Base-by-base conservation (phyloP, 306 rosid species). In the Amphicarpaea edgeworthii region DNA sequence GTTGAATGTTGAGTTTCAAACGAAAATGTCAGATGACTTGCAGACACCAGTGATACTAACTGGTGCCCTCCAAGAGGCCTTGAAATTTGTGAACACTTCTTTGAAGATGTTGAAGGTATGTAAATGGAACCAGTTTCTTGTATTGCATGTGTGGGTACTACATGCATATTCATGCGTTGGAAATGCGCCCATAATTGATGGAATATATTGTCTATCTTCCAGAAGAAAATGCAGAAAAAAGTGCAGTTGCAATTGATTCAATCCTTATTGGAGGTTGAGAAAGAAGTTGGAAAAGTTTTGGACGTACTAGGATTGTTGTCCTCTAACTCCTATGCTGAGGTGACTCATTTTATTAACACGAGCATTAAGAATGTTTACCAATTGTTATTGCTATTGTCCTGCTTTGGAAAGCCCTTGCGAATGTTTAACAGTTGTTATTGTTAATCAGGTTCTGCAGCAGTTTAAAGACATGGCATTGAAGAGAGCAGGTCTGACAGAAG, bases 21-120 rank as follows among this genome's bases (percentile, higher is more conserved):
- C 88, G 51, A 96, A 90, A 87, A 90, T 96, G 98, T 85, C 90
- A 30, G 99, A 96, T 64, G 97, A 95, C 83, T 81, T 96, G 88
- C 96, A 87, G 87, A 90, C 99, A n/a, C 93, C 96, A 7, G 92
- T 80, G 23, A 81, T 92, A 76, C 72, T 96, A 84, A 92, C 97
- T 2, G 93, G 93, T 32, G 89, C 96, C 59, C 86, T 92, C 75
- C 98, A 84, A 88, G 97, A 96, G 32, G 96, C 90, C 64, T 85
- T 96, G 73, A 92, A 91, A 84, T 86, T 82, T 47, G 79, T 90
- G 20, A 96, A 96, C 79, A 75, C 85, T 82, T 84, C 91, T 68
- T 81, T 89, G 87, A 89, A 83, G 77, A 58, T 58, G 79, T 87
- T 90, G 38, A 95, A 95, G 97, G 99, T 90, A 85, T 59, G 51